Evolutionary conservation across 2,329 filamentous ascomycete genomes (phyloP).

Genomic region (Arthrobotrys iridis): DNA sequence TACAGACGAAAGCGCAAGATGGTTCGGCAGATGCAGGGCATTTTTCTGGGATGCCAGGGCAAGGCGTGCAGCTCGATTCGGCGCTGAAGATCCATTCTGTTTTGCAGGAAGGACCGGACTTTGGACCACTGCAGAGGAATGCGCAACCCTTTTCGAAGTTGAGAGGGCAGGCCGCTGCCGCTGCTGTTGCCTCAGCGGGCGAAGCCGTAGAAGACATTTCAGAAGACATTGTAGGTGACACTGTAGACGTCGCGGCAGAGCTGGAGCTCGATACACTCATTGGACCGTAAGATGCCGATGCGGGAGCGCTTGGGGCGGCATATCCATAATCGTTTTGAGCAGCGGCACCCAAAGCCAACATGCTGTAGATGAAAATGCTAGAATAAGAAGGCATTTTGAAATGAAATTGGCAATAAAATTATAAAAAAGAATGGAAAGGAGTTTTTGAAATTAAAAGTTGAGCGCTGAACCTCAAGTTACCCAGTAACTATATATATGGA

Average conservation of each 20-base stretch:
- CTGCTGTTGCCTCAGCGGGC: background rate
- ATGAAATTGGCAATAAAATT: background rate
- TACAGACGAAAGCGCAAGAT: constrained; percentile 11
- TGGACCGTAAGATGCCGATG: background rate
- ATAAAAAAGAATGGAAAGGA: background rate
- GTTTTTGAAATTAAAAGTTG: background rate
- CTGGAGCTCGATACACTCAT: background rate
- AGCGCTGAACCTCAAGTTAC: background rate
- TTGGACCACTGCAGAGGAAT: constrained; percentile 20
- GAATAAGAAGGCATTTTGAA: constrained; percentile 10
- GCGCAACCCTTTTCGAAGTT: constrained; percentile 3
- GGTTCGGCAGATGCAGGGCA: background rate
- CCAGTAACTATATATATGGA: constrained; percentile 16
- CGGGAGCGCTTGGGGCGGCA: background rate
- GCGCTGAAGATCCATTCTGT: constrained; percentile 10
- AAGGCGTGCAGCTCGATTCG: constrained; percentile 6
- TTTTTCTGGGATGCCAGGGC: constrained; percentile 8
- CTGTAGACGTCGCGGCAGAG: background rate
- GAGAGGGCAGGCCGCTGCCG: background rate
- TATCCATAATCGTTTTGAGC: constrained; percentile 3
- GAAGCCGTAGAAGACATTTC: background rate
- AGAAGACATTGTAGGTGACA: background rate
- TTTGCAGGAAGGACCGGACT: background rate
- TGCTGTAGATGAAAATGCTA: background rate
- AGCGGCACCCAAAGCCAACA: constrained; percentile 6